Conservation (phyloP, 1,284 basidiomycete species). For the Fomitopsis schrenkii region DNA sequence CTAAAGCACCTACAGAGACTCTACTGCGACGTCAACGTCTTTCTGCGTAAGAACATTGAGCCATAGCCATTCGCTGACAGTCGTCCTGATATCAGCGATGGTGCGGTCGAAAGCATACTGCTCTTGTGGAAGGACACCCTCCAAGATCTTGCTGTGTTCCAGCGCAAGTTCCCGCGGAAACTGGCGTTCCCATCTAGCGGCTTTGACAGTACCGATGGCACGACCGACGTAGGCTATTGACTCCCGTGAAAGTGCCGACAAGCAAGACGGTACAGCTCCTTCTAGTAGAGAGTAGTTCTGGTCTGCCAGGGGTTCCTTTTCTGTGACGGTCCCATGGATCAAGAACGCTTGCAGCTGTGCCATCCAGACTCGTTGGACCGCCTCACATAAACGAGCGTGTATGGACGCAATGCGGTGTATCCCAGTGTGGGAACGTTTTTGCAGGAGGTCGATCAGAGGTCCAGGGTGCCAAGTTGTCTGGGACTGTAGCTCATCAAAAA, state of each 20-base stretch:
- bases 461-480: constrained; percentile 65
- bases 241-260: constrained; percentile 67
- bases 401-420: constrained; percentile 71
- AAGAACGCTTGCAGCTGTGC: constrained; percentile 75
- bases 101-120: constrained; percentile 72
- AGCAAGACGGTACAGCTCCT: constrained; percentile 69
- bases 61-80: constrained; percentile 90
- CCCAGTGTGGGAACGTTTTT: constrained; percentile 68
- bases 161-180: constrained; percentile 63
- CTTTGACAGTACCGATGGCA: constrained; percentile 79
- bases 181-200: constrained; percentile 74
- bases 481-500: constrained; percentile 59
- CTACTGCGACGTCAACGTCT: constrained; percentile 75
- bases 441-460: constrained; percentile 71
- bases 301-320: constrained; percentile 53
- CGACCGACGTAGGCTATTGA: constrained; percentile 86
- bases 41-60: constrained; percentile 79
- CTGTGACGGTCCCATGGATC: constrained; percentile 69
- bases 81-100: constrained; percentile 65
- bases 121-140: constrained; percentile 67
- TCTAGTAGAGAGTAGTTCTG: constrained; percentile 51
- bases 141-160: constrained; percentile 61
- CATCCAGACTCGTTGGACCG: constrained; percentile 79
- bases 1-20: constrained; percentile 53
- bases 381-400: constrained; percentile 58